These are phyloP conservation scores for Penicillium sp. DNA, from an alignment of 2,329 filamentous ascomycete species.

Conservation along the genomic window DNA sequence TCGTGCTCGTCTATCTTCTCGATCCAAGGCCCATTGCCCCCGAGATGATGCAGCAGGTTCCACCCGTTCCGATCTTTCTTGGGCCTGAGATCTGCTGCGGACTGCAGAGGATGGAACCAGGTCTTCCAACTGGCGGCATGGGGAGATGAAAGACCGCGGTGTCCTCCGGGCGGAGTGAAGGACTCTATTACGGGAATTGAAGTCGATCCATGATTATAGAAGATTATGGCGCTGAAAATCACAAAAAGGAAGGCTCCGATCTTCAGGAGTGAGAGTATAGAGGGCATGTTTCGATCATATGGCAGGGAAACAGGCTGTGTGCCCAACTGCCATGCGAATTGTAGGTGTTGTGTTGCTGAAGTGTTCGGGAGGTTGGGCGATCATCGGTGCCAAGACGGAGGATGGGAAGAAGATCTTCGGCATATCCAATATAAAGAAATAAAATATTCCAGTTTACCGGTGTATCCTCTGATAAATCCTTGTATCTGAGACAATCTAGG, in stretches of 20 bases:
- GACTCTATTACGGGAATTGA: background rate
- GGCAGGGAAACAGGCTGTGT: background rate
- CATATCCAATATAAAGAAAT: too few relatives aligned
- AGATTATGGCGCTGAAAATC: background rate
- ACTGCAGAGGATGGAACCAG: constrained; percentile 21
- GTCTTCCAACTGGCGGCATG: constrained; percentile 25
- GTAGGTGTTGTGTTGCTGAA: background rate
- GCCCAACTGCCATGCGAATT: background rate
- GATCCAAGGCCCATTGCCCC: constrained; percentile 61
- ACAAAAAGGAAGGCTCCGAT: background rate
- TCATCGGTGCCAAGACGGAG: background rate
- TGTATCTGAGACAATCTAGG: too few relatives aligned
- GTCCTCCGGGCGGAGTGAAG: background rate
- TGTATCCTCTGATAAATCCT: too few relatives aligned
- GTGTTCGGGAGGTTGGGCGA: background rate
- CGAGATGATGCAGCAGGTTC: constrained; percentile 58
- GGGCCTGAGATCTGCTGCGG: background rate
- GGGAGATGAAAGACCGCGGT: constrained; percentile 4
- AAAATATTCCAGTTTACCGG: too few relatives aligned
- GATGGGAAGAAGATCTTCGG: background rate
- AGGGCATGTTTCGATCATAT: background rate
- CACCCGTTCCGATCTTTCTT: constrained; percentile 36
- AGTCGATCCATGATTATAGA: background rate
- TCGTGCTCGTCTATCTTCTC: constrained; percentile 49
- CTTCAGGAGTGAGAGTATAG: background rate